Evolutionary conservation across 148 eudicot species (phyloP).

Genomic region (Cornus florida): DNA sequence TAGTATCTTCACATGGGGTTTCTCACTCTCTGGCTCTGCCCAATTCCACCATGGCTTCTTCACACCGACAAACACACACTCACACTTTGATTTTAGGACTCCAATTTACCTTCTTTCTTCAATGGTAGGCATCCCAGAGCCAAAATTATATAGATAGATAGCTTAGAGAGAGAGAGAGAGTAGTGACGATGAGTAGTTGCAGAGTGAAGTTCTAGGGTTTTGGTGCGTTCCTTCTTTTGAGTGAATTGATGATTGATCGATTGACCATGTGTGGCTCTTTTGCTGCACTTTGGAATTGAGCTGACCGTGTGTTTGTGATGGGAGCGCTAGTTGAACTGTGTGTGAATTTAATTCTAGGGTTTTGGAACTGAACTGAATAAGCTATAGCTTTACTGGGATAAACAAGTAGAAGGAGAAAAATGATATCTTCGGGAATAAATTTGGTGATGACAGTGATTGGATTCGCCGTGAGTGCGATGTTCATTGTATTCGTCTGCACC

Average conservation of each 20-base stretch:
- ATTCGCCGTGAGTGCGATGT: slow-evolving; percentile 75
- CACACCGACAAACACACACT: background rate
- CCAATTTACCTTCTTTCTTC: too few species aligned
- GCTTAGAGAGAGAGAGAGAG: background rate
- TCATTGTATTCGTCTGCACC: slow-evolving; percentile 90
- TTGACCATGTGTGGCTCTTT: background rate
- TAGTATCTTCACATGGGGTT: background rate
- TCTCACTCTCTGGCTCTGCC: slow-evolving; percentile 7
- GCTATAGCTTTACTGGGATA: background rate
- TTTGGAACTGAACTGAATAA: background rate
- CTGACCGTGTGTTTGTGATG: background rate
- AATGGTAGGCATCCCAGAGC: too few species aligned
- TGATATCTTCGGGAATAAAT: slow-evolving; percentile 66
- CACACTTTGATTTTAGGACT: background rate
- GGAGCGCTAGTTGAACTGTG: background rate
- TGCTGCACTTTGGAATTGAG: background rate
- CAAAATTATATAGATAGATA: too few species aligned
- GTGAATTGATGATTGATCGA: background rate
- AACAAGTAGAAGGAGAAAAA: slow-evolving; percentile 4
- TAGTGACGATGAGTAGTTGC: background rate
- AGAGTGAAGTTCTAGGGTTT: slow-evolving; percentile 3
- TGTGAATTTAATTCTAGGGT: background rate
- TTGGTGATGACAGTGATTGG: slow-evolving; percentile 97
- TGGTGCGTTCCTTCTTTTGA: background rate
- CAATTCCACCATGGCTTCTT: slow-evolving; percentile 8